Evolutionary conservation across 768 basidiomycete genomes (phyloP), one percentile per base, ranked within the genome.

Genomic region (Boletus speciosus): DNA sequence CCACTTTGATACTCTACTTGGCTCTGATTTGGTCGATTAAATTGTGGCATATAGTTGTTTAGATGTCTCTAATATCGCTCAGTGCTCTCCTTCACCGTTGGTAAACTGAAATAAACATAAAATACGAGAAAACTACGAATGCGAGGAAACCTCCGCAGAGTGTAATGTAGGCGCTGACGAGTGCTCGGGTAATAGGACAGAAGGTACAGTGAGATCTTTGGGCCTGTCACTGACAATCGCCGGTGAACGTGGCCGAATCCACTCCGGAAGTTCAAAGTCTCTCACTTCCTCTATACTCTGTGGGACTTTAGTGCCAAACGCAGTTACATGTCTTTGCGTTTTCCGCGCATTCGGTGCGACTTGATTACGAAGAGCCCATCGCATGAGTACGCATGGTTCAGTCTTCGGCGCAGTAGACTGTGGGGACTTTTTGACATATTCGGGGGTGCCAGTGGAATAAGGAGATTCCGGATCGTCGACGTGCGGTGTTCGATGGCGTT

Each of bases 281-380:
- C 69, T 73, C 31, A 71, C 55, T 49, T 78, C 75, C 55, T 78
- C 76, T 36, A 83, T 55, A 35, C 74, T 77, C 1, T 64, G 60
- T 6, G 81, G 81, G n/a, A 86, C 72, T 57, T 81, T 77, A 40
- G 74, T 71, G 0, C 87, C 86, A 62, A 87, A 89, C 9, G 85
- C 82, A 15, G 74, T 76, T 39, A 78, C 69, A 57, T 81, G 76
- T 53, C 85, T 75, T 57, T 77, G 75, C 11, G 80, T 77, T 63
- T 80, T 78, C 51, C 81, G 71, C 23, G 74, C 70, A 19, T 72
- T 73, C 14, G 75, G 76, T 40, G 73, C 71, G 10, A 70, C 68
- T 46, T 76, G 73, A 53, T 69, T 78, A 27, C 82, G 81, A 27
- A 77, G 62, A 6, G 84, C 84, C 48, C 81, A 74, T 29, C 77